A percentile compares a stretch with the other conserved stretches of the same genome.
Conservation (phyloP, 2,329 filamentous ascomycete species). For the Alternaria sp. region DNA sequence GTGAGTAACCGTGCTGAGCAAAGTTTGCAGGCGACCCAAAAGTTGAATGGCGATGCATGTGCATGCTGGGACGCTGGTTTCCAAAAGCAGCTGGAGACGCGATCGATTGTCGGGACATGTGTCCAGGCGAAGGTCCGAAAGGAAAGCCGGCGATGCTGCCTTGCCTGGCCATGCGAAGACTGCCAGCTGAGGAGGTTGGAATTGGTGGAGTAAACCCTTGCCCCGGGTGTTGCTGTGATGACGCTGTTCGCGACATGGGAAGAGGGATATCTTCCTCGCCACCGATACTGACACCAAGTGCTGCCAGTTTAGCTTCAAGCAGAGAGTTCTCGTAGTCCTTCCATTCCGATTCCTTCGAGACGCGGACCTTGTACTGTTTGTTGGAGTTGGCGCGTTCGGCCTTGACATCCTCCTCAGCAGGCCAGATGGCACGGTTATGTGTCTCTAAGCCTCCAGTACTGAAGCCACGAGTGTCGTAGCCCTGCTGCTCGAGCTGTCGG, state of each 20-base stretch:
- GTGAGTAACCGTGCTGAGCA: conserved; percentile 66
- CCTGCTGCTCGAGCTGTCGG: conserved; percentile 69
- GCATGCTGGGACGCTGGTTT: conserved; percentile 57
- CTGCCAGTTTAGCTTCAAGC: conserved; percentile 89
- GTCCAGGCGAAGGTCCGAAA: conserved; percentile 60
- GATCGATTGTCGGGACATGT: conserved; percentile 67
- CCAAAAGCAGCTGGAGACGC: conserved; percentile 75
- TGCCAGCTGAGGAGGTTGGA: conserved; percentile 77
- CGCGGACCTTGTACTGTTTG: conserved; percentile 63
- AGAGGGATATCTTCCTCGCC: conserved; percentile 68
- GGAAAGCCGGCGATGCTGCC: conserved; percentile 65
- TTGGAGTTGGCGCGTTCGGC: conserved; percentile 60
- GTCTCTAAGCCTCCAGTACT: conserved; percentile 50
- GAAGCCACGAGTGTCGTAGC: conserved; percentile 73
- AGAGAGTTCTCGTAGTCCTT: conserved; percentile 81
- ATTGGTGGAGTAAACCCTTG: conserved; percentile 84
- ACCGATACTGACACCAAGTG: conserved; percentile 83
- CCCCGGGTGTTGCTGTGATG: conserved; percentile 74
- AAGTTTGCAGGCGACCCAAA: conserved; percentile 72
- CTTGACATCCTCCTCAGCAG: conserved; percentile 64
- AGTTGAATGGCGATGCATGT: conserved; percentile 76
- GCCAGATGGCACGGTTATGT: conserved; percentile 74
- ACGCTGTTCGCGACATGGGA: conserved; percentile 73
- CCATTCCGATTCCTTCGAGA: conserved; percentile 76
- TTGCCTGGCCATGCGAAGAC: conserved; percentile 65